Percentiles rank a stretch among this genome's conserved stretches.
Conservation (phyloP, 768 basidiomycete species). For the Leccinum subtestaceum region DNA sequence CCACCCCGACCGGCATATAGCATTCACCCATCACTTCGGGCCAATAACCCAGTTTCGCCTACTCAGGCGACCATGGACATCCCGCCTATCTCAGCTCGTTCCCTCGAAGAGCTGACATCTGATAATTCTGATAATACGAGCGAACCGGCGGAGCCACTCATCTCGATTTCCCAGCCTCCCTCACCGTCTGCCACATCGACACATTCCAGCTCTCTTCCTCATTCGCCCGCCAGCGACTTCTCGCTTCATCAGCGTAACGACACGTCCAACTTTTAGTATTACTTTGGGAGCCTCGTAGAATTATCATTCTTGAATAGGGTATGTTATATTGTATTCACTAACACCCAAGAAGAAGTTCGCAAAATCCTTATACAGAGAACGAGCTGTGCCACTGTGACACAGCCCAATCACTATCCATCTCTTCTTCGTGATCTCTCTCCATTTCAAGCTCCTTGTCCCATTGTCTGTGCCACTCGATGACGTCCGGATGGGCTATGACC, state of each 20-base stretch:
- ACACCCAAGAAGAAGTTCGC: background rate
- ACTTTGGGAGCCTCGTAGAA: background rate
- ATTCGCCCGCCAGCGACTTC: slow-evolving; percentile 7
- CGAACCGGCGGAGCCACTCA: slow-evolving; percentile 7
- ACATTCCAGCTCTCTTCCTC: slow-evolving; percentile 13
- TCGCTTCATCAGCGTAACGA: slow-evolving; percentile 11
- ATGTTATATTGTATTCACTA: slow-evolving; percentile 6
- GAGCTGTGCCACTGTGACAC: slow-evolving; percentile 33
- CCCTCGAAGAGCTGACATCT: slow-evolving; percentile 21
- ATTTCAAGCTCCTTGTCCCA: slow-evolving; percentile 21
- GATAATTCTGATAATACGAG: slow-evolving; percentile 9
- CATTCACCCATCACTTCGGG: slow-evolving; percentile 74
- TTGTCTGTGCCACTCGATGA: slow-evolving; percentile 31
- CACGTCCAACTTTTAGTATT: slow-evolving; percentile 14
- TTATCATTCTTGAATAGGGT: slow-evolving; percentile 4
- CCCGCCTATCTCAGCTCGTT: slow-evolving; percentile 28
- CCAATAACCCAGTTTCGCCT: slow-evolving; percentile 46
- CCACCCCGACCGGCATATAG: slow-evolving; percentile 68
- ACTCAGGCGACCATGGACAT: slow-evolving; percentile 37
- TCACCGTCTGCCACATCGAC: slow-evolving; percentile 20
- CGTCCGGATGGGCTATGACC: slow-evolving; percentile 36
- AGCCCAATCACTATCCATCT: slow-evolving; percentile 34
- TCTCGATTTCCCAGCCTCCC: slow-evolving; percentile 14
- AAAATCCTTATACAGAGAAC: slow-evolving; percentile 14
- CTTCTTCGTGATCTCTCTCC: slow-evolving; percentile 29